These are phyloP conservation scores for Aspergillus puulaauensis DNA, from an alignment of 2,329 filamentous ascomycete genomes.

Conservation along the genomic window DNA sequence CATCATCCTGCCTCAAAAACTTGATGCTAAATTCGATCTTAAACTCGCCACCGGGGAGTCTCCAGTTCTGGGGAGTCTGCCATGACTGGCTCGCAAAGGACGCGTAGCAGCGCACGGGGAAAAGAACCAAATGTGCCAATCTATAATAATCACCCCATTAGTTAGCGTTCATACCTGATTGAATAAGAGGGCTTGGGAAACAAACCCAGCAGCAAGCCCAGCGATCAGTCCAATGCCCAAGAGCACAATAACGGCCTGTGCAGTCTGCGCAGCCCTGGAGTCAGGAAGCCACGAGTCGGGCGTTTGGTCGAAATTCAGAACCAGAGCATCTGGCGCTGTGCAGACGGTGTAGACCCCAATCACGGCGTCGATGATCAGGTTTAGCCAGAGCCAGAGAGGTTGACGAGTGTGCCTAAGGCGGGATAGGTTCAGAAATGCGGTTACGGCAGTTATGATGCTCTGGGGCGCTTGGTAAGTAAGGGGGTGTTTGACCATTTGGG, in stretches of 20 bases:
- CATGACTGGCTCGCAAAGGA: background rate
- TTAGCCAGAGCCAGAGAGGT: background rate
- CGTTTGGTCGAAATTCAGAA: background rate
- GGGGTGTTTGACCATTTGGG: background rate
- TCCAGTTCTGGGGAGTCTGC: background rate
- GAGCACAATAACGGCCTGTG: background rate
- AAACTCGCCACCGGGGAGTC: conserved; percentile 4
- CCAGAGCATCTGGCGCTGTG: background rate
- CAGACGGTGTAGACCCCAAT: background rate
- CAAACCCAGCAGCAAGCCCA: conserved; percentile 2
- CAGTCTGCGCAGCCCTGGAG: background rate
- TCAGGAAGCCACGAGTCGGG: conserved; percentile 8
- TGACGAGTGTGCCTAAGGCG: background rate
- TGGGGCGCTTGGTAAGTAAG: background rate
- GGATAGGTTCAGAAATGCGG: conserved; percentile 4
- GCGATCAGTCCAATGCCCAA: background rate
- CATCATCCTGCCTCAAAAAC: conserved; percentile 3
- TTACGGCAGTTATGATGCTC: background rate
- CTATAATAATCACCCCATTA: background rate
- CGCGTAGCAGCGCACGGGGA: background rate
- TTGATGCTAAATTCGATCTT: conserved; percentile 8
- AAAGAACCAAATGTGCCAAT: background rate
- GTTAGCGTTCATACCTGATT: background rate
- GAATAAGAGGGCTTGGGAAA: background rate
- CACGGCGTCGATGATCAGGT: conserved; percentile 2